phyloP scores from a whole-genome alignment of 129 eudicot genomes.

The Arctium minus region DNA sequence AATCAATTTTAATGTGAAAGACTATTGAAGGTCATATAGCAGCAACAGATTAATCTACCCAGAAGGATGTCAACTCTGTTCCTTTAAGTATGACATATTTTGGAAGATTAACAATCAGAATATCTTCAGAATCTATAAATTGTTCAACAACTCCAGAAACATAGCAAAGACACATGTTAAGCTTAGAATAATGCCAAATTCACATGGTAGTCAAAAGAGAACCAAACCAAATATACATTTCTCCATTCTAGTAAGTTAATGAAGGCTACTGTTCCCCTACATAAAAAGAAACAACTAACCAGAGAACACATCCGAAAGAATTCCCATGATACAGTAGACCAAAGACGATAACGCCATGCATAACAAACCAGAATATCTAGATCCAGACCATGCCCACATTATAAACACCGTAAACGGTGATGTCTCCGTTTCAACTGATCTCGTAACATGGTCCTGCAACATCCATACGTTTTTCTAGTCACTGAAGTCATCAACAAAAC shows the following conservation, averaged over 20 bases:
- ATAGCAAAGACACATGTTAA: neutral
- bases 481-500: neutral
- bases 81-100: neutral
- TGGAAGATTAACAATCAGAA: neutral
- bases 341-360: constrained; percentile 41
- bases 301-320: constrained; percentile 40
- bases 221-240: neutral
- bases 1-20: neutral
- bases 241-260: neutral
- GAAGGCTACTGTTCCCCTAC: neutral
- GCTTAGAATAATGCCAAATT: neutral
- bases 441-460: constrained; percentile 36
- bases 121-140: neutral
- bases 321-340: constrained; percentile 44
- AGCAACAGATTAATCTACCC: neutral
- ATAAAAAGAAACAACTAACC: constrained; percentile 28
- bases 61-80: neutral
- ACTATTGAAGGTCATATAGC: neutral
- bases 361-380: constrained; percentile 53
- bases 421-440: constrained; percentile 30
- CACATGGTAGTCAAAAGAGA: neutral
- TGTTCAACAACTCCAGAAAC: neutral
- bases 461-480: neutral
- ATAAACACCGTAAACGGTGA: constrained; percentile 29
- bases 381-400: constrained; percentile 53